Base-by-base conservation (phyloP, 805 yeast genomes). In the Ogataea haglerorum region DNA sequence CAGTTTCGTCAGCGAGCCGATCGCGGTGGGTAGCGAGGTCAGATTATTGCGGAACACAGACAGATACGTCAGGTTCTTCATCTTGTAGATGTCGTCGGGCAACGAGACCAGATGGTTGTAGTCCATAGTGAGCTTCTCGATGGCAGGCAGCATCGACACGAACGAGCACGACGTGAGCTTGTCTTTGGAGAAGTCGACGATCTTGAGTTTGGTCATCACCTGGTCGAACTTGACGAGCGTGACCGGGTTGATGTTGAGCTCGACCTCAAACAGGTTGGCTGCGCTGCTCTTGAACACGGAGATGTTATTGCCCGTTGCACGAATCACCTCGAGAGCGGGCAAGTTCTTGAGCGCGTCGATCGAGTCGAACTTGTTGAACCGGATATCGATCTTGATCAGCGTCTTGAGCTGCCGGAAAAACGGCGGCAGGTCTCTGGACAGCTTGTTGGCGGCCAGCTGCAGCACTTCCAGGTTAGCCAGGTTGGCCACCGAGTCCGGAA, bases 241-340 rank as follows among this genome's bases (percentile, higher is more conserved):
- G 40, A 89, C 76, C 5, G 96, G 97, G 58, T 89, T 90, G 56
- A 84, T 76, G 56, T 85, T 89, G 34, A 89, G 68, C 54, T 82
- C 85, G 29, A 90, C 68, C 12, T 82, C 73, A 54, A 84, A 75
- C 51, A 90, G 65, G 37, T 75, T 75, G 23, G 76, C 75, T 53
- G 86, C 74, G 34, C 73, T 65, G 56, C 78, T 82, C 40, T 77
- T 75, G 57, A 86, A 83, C 12, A 76, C 75, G 0, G 95, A 78
- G 10, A 89, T 81, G 45, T 75, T 75, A 58, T 88, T 88, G 58
- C 85, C 85, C 2, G 91, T 75, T 7, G 87, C 77, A 51, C 80
- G 78, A 17, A 85, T 64, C n/a, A 80, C 81, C 57, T 85, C 91
- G 45, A 88, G 65, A 41, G 73, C 76, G 4, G 83, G 78, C 36